These are phyloP conservation scores for Sarocladiaceae sp. DNA, from an alignment of 2,329 filamentous ascomycete species.

Conservation along the genomic window DNA sequence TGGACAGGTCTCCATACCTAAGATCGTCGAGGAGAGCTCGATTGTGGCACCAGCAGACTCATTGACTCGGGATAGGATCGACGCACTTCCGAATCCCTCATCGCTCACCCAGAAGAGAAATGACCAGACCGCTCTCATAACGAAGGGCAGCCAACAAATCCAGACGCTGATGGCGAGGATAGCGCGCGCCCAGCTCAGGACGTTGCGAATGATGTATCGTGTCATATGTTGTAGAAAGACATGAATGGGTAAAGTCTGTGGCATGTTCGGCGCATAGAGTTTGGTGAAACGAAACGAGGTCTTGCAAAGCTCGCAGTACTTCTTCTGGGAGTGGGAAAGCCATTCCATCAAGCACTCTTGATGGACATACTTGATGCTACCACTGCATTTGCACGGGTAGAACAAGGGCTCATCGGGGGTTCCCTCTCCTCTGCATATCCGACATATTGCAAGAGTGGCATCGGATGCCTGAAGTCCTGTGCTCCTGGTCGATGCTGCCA, in stretches of 20 bases:
- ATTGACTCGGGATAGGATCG: constrained; percentile 22
- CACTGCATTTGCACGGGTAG: constrained; percentile 97
- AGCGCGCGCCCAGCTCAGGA: constrained; percentile 75
- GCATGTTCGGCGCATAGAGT: constrained; percentile 93
- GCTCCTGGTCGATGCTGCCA: not conserved
- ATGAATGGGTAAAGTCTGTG: constrained; percentile 70
- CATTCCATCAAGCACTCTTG: constrained; percentile 98
- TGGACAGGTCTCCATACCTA: constrained; percentile 26
- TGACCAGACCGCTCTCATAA: constrained; percentile 89
- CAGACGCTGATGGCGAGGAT: constrained; percentile 79
- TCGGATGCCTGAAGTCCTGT: not conserved
- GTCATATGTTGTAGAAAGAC: constrained; percentile 78
- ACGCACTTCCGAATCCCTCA: constrained; percentile 51
- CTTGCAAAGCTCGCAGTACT: constrained; percentile 99
- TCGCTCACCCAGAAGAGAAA: constrained; percentile 94
- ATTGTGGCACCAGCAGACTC: constrained; percentile 23
- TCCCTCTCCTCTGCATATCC: constrained; percentile 91
- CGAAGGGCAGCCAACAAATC: constrained; percentile 83
- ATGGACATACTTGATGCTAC: constrained; percentile 97
- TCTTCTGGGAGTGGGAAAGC: constrained; percentile 98
- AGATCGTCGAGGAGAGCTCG: constrained; percentile 21
- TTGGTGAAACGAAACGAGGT: constrained; percentile 98
- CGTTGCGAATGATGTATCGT: constrained; percentile 65
- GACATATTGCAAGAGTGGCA: constrained; percentile 52
- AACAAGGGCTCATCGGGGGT: constrained; percentile 82